Conservation (phyloP, 257 asterid species). For the Gynochthodes officinalis region DNA sequence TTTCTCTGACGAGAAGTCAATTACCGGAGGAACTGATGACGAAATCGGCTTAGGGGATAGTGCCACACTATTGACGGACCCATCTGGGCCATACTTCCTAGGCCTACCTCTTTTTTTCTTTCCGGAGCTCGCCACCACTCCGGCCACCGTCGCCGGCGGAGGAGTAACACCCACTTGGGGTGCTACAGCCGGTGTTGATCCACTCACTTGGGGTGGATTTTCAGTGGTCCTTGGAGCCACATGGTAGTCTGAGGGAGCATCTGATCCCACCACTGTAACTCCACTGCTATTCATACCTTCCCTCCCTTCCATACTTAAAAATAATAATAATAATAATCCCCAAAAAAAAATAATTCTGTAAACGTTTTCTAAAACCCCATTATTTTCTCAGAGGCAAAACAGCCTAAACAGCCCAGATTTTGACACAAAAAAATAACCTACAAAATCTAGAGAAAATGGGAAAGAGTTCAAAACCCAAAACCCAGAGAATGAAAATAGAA, state of each 20-base stretch:
- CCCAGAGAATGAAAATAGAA: slow-evolving; percentile 24
- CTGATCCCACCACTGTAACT: slow-evolving; percentile 90
- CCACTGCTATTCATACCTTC: slow-evolving; percentile 55
- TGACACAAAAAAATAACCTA: slow-evolving; percentile 5
- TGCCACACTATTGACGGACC: slow-evolving; percentile 41
- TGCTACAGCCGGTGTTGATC: slow-evolving; percentile 41
- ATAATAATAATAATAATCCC: neutral
- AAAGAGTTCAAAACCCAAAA: slow-evolving; percentile 22
- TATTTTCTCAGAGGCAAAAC: slow-evolving; percentile 16
- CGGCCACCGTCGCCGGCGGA: slow-evolving; percentile 28
- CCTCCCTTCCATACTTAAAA: slow-evolving; percentile 51
- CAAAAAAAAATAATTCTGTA: neutral
- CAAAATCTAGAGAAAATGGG: slow-evolving; percentile 4
- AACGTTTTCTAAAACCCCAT: slow-evolving; percentile 38
- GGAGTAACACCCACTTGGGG: slow-evolving; percentile 31
- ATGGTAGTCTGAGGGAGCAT: slow-evolving; percentile 87
- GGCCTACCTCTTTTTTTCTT: slow-evolving; percentile 96
- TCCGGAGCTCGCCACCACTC: slow-evolving; percentile 23
- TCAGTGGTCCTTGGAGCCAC: slow-evolving; percentile 69
- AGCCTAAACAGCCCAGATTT: slow-evolving; percentile 18
- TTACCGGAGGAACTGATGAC: slow-evolving; percentile 77
- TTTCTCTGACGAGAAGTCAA: slow-evolving; percentile 80
- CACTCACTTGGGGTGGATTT: slow-evolving; percentile 35
- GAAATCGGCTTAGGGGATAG: slow-evolving; percentile 90
- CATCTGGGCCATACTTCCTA: slow-evolving; percentile 83